Conservation (phyloP, 768 basidiomycete genomes). For the Tulasnella sp. region DNA sequence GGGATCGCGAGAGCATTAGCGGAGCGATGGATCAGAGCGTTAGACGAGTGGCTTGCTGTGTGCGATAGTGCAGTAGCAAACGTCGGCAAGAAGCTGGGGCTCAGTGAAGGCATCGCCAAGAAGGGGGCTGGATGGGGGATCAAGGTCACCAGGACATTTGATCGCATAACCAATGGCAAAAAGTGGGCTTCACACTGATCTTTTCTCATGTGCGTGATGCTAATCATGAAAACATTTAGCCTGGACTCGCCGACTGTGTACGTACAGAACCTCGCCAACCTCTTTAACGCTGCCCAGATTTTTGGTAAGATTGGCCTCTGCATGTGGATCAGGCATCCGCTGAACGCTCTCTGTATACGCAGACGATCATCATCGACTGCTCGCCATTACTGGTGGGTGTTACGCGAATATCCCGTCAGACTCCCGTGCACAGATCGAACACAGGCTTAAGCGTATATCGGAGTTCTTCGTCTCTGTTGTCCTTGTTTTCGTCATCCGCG, state of each 20-base stretch:
- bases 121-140: conserved; percentile 67
- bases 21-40: conserved; percentile 61
- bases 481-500: conserved; percentile 75
- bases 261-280: conserved; percentile 59
- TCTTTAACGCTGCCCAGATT: conserved; percentile 67
- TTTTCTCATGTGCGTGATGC: background rate
- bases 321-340: background rate
- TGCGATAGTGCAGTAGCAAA: conserved; percentile 72
- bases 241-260: conserved; percentile 83
- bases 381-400: conserved; percentile 53
- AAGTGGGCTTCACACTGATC: conserved; percentile 45
- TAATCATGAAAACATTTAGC: conserved; percentile 31
- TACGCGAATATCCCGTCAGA: conserved; percentile 63
- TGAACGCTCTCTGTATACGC: background rate
- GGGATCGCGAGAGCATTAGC: conserved; percentile 69
- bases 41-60: conserved; percentile 70
- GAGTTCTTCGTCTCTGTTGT: conserved; percentile 88
- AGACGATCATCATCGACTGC: conserved; percentile 68
- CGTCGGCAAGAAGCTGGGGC: conserved; percentile 80
- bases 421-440: conserved; percentile 52
- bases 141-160: conserved; percentile 62
- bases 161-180: conserved; percentile 81
- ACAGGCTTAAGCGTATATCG: conserved; percentile 68
- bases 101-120: conserved; percentile 81
- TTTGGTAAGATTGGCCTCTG: conserved; percentile 30